Evolutionary conservation across 768 basidiomycete species (phyloP), one percentile per base, ranked within the genome.

Genomic region (Tephrocybe sp.): DNA sequence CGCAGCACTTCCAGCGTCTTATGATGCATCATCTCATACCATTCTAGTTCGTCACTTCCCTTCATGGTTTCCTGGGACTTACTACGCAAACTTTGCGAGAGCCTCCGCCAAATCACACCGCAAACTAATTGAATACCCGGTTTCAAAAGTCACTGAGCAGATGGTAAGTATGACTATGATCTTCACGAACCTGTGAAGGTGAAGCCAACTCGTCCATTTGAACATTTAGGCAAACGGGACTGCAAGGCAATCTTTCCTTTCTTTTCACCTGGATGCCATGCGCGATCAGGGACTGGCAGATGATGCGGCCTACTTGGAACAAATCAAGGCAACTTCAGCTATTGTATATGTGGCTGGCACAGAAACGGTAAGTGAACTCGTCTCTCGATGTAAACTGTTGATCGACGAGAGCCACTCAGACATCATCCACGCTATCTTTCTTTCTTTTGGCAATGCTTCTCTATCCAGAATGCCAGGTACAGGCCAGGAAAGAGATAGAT

Each of bases 401-500:
- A 26, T n/a, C 6, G 32, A 36, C 48, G 26, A 20, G 5, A 39
- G 18, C 50, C n/a, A 2, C 18, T 3, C 18, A 73, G 70, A 72
- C 68, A 0, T 65, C 61, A 24, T 62, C 69, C 3, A 54, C 66
- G 0, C 34, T 74, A 1, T 57, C 56, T 5, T 56, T 63, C 1
- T 73, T 77, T 51, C 53, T 77, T 39, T 62, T 75, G 14, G 69
- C 70, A 4, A 73, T 78, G 72, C 61, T 70, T 11, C 50, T 65
- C 5, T 55, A 73, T 54, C 76, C 75, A 0, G 64, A 68, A 14
- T 61, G 66, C 7, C 71, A 71, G 47, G 49, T 41, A 8, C 65
- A 58, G 30, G 75, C 73, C 0, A 77, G 75, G 47, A 62, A 63
- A 1, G 76, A 79, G 58, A 65, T 80, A 11, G 76, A 78, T 53